phyloP scores from a whole-genome alignment of 2,329 filamentous ascomycete species.

The Aspergillus brunneoviolaceus region DNA sequence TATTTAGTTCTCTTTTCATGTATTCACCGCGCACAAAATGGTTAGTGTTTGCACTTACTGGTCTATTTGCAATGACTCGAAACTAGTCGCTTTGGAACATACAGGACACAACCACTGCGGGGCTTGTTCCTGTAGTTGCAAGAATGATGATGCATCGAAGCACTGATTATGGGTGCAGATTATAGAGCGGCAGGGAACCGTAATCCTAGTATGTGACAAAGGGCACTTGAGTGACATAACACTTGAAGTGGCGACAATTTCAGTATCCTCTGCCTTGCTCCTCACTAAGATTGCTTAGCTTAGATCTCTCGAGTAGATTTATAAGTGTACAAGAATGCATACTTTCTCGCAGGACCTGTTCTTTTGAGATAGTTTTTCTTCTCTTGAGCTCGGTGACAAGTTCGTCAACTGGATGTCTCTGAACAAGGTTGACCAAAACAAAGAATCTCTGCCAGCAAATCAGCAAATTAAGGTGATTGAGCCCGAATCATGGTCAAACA shows the following conservation, averaged over 20 bases:
- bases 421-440: slow-evolving; percentile 73
- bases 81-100: slow-evolving; percentile 80
- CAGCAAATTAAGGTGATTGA: background rate
- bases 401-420: slow-evolving; percentile 67
- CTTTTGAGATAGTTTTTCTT: slow-evolving; percentile 72
- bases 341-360: slow-evolving; percentile 82
- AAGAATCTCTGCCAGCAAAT: slow-evolving; percentile 62
- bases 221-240: slow-evolving; percentile 92
- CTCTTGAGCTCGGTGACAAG: slow-evolving; percentile 67
- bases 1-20: slow-evolving; percentile 7
- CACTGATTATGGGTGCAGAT: slow-evolving; percentile 88
- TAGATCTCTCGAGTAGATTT: slow-evolving; percentile 1
- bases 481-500: background rate
- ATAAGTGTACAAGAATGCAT: slow-evolving; percentile 21
- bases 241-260: slow-evolving; percentile 84
- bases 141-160: slow-evolving; percentile 88
- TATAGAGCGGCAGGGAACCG: slow-evolving; percentile 73
- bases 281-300: slow-evolving; percentile 59
- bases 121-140: slow-evolving; percentile 92
- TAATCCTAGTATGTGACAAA: slow-evolving; percentile 79
- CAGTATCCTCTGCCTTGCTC: slow-evolving; percentile 77
- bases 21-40: background rate
- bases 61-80: slow-evolving; percentile 80
- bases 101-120: slow-evolving; percentile 97
- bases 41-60: slow-evolving; percentile 57